Evolutionary conservation across 1,139 yeast genomes (phyloP), one percentile per base, ranked within the genome.

Genomic region (Oligophagozyma castellii): DNA sequence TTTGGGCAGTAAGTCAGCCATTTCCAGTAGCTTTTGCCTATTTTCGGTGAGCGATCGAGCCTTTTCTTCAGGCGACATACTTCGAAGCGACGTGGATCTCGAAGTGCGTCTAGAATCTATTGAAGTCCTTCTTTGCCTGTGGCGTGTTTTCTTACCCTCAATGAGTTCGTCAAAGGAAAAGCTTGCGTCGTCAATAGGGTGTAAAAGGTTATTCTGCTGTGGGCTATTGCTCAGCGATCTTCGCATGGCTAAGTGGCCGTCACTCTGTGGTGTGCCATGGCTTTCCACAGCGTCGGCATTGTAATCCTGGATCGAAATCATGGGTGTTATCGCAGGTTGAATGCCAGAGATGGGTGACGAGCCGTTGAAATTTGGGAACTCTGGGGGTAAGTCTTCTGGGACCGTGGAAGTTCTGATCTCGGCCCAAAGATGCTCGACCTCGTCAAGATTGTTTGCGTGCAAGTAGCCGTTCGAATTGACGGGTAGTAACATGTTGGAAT

Each of bases 21-120:
- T 55, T 43, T 73, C 79, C 24, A 74, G 49, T 63, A 74, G 65
- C 44, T 73, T 71, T 29, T 71, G 79, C 30, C 79, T 54, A 5
- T 56, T 55, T 21, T 51, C 49, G 22, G 60, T 49, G 7, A 53
- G 29, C 1, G 59, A 51, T n/a, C 58, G 40, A 4, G 56, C 55
- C 23, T 50, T 46, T 25, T 50, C 53, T 23, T 49, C 53, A 11
- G 48, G 48, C 7, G 51, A 42, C 24, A 42, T 22, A 21, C 46
- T 36, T 14, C 43, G 29, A 5, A 24, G 18, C 18, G 29, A 38
- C 7, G 41, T 28, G 4, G 42, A 34, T 5, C 42, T 30, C 8
- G 54, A 43, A 5, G 37, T 34, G 2, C 42, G 27, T 4, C 39
- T 33, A 16, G 23, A 16, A 12, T 18, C 16, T 35, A 42, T 34